phyloP scores from a whole-genome alignment of 2,329 filamentous ascomycete genomes.

The Colletotrichum phormii region DNA sequence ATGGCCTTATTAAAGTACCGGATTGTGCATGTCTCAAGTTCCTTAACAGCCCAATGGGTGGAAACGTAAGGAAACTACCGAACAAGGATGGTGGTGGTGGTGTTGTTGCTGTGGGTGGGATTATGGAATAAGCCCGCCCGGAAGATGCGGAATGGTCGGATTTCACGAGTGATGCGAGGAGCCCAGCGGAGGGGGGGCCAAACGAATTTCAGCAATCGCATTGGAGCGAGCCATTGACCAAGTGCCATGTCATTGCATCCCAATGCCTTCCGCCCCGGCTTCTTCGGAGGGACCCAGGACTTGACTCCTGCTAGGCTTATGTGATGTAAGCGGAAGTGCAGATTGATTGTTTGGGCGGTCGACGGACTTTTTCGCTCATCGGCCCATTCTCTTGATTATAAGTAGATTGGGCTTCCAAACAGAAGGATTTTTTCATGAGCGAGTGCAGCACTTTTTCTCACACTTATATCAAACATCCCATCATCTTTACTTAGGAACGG shows the following conservation, averaged over 20 bases:
- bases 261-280: constrained; percentile 34
- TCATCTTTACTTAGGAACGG: no score
- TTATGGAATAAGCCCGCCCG: constrained; percentile 14
- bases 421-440: background rate
- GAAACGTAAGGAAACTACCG: constrained; percentile 13
- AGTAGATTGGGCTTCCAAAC: constrained; percentile 13
- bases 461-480: background rate
- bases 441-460: background rate
- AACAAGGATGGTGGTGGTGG: constrained; percentile 14
- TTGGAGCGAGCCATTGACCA: constrained; percentile 8
- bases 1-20: constrained; percentile 9
- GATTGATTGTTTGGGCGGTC: background rate
- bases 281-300: constrained; percentile 28
- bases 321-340: constrained; percentile 29
- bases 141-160: constrained; percentile 30
- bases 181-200: background rate
- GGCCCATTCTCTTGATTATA: constrained; percentile 8
- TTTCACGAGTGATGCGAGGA: constrained; percentile 1
- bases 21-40: background rate
- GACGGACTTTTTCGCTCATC: background rate
- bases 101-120: background rate
- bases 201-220: constrained; percentile 5
- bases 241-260: constrained; percentile 5
- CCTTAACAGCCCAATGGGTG: background rate
- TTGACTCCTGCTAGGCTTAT: background rate